Base-by-base conservation (phyloP, 345 rosid genomes). In the Camelina hispida region DNA sequence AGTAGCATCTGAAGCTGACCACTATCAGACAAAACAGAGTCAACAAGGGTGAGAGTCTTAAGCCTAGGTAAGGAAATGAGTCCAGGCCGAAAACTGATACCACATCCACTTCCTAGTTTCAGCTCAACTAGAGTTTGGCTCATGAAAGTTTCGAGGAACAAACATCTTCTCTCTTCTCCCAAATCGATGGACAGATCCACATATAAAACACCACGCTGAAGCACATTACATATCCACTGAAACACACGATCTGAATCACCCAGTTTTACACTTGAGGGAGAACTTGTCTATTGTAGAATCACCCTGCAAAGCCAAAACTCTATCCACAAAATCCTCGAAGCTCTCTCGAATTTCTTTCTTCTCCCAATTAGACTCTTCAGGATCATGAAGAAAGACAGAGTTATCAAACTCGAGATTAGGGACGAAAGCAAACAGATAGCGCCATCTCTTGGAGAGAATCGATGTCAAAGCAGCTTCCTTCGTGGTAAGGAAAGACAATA, bases 401-500 rank as follows among this genome's bases (percentile, higher is more conserved):
- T 37, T 9, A 37, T 37, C 42, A 37, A 37, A 9, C 3, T 37
- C 4, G 12, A 37, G 42, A 9, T 9, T 2, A 9, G 12, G 12
- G 12, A 37, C 42, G 3, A 3, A 37, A 2, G 48, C 35, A 37
- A 52, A 1, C 11, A 66, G 34, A 52, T 52, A 18, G 15, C 15
- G 50, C 50, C 71, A 67, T 6, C 47, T 52, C 22, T 9, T 51
- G 0, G 71, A 67, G 22, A 67, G 60, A 37, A 52, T 20, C 1
- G 71, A 52, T 4, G 71, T 67, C 5, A 9, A 67, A 52, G 48
- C 35, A 67, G 71, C 69, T 0, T 65, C 17, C 13, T 65, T 47
- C 6, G 57, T 48, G 0, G 69, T 6, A 32, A 65, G 57, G 22
- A 52, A 37, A 0, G 71, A 67, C 37, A 67, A 20, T 1, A 67